Conservation (phyloP, 2,329 filamentous ascomycete genomes). For the Aspergillus ruber region DNA sequence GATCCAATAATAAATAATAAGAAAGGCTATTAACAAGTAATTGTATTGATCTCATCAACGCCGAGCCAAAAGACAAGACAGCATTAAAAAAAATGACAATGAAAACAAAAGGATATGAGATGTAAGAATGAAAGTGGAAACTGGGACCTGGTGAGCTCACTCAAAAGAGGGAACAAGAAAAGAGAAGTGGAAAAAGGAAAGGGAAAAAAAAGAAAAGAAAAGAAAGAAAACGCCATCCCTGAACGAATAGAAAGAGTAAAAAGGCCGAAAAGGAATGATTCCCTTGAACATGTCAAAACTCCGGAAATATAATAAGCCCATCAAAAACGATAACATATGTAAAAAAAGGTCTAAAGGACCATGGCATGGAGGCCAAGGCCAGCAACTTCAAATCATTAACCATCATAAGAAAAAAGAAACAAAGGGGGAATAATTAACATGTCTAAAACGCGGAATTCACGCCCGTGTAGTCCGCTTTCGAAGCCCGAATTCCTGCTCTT, state of each 20-base stretch:
- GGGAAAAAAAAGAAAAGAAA: background rate
- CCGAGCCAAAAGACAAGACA: constrained; percentile 3
- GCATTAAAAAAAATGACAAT: background rate
- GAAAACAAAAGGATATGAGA: background rate
- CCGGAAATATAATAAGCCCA: no score
- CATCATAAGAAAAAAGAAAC: background rate
- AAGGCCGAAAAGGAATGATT: background rate
- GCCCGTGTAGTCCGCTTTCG: constrained; percentile 26
- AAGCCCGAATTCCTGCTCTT: constrained; percentile 41
- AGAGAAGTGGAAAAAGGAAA: constrained; percentile 3
- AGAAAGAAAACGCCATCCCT: background rate
- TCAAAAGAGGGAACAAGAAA: constrained; percentile 2
- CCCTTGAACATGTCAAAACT: background rate
- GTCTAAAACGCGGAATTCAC: constrained; percentile 4
- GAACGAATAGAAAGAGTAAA: background rate
- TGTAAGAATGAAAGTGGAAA: no score
- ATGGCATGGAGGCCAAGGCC: no score
- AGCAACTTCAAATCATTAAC: no score
- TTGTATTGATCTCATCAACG: background rate
- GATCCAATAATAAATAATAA: no score
- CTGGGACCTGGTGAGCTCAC: background rate
- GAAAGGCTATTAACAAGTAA: no score
- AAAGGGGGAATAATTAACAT: background rate
- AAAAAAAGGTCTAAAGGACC: no score
- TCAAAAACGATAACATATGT: no score